Conservation (phyloP, 345 rosid genomes). For the Sonneratia alba region DNA sequence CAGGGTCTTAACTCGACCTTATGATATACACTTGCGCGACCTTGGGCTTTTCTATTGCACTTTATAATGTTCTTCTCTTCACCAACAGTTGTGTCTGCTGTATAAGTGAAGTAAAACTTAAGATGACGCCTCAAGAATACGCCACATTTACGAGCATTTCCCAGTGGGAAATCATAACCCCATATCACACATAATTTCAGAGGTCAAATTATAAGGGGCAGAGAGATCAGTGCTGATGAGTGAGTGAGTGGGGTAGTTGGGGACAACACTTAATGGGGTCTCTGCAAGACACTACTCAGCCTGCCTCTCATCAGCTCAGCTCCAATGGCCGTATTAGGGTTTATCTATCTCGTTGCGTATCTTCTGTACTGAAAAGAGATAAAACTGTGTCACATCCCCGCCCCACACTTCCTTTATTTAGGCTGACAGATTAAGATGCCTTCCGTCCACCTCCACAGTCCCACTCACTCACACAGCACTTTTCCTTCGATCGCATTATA, state of each 20-base stretch:
- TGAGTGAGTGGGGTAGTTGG: constrained; percentile 3
- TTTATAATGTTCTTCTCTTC: background rate
- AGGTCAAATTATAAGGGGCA: background rate
- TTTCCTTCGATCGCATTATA: background rate
- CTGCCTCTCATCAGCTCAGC: background rate
- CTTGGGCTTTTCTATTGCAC: background rate
- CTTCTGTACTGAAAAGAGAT: background rate
- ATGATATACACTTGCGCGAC: background rate
- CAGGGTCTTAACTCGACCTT: background rate
- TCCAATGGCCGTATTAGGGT: constrained; percentile 4
- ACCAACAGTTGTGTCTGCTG: background rate
- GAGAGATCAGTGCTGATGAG: background rate
- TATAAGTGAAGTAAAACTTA: background rate
- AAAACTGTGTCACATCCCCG: constrained; percentile 4
- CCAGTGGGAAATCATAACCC: background rate
- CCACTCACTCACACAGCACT: background rate
- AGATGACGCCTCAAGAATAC: background rate
- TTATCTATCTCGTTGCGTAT: background rate
- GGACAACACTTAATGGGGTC: background rate
- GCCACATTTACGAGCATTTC: background rate
- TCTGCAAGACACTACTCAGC: background rate
- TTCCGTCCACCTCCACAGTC: background rate
- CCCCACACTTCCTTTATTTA: constrained; percentile 4
- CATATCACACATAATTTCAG: background rate
- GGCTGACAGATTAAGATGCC: constrained; percentile 11